These are phyloP conservation scores for Simplicillium aogashimaense DNA, from an alignment of 2,329 filamentous ascomycete genomes.

Conservation along the genomic window DNA sequence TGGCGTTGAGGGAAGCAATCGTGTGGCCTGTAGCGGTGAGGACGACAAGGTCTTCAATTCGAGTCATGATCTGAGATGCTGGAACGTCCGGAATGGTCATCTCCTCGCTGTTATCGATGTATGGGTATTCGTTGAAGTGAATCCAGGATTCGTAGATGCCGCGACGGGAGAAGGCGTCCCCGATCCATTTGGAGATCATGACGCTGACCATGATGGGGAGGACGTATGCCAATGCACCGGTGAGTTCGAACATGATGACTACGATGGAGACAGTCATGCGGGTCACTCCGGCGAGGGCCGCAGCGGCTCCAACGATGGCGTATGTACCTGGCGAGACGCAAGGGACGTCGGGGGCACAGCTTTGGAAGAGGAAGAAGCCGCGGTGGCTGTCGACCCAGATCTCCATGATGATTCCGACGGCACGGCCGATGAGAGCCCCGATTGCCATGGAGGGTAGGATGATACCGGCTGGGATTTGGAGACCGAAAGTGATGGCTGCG, in stretches of 20 bases:
- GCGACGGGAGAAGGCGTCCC: conserved; percentile 82
- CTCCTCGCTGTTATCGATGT: conserved; percentile 82
- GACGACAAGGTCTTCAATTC: conserved; percentile 79
- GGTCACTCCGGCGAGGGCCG: conserved; percentile 86
- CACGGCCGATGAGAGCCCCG: conserved; percentile 80
- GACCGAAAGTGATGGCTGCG: conserved; percentile 79
- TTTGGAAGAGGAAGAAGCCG: conserved; percentile 63
- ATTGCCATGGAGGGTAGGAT: conserved; percentile 95
- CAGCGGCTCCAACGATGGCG: conserved; percentile 89
- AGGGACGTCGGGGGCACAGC: conserved; percentile 74
- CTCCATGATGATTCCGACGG: conserved; percentile 80
- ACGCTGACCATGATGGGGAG: conserved; percentile 98
- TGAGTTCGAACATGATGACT: conserved; percentile 99
- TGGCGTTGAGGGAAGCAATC: conserved; percentile 59
- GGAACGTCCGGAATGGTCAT: conserved; percentile 74
- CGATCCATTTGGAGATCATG: conserved; percentile 97
- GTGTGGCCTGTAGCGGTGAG: conserved; percentile 85
- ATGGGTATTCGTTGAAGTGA: conserved; percentile 89
- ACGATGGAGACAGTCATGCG: conserved; percentile 97
- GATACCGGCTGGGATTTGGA: conserved; percentile 91
- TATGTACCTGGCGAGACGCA: conserved; percentile 95
- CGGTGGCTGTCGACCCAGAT: conserved; percentile 77
- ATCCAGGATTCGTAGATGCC: conserved; percentile 99
- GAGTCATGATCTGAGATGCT: conserved; percentile 84
- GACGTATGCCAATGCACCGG: conserved; percentile 89